phyloP scores from a whole-genome alignment of 768 basidiomycete genomes.

The Calocera viscosa region DNA sequence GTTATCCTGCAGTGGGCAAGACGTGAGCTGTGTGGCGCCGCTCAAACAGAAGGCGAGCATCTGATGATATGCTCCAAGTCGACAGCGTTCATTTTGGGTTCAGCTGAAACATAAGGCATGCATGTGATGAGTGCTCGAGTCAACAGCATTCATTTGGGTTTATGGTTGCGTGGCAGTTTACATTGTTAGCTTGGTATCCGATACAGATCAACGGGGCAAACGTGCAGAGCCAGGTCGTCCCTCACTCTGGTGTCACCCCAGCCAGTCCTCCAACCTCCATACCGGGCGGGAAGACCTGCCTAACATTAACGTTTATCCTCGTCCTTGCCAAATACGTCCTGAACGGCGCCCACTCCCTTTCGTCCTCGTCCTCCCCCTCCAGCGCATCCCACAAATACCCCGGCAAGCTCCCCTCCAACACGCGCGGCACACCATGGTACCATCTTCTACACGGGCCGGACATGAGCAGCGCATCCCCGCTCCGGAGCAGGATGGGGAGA shows the following conservation, averaged over 20 bases:
- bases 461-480: slow-evolving; percentile 89
- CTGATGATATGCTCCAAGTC: no score
- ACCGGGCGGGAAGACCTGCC: slow-evolving; percentile 39
- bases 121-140: no score
- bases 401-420: slow-evolving; percentile 72
- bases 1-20: no score
- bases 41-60: no score
- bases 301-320: slow-evolving; percentile 82
- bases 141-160: no score
- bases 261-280: neutral
- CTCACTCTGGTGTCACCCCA: no score
- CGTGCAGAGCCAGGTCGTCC: no score
- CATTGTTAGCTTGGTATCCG: neutral
- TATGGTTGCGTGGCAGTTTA: neutral
- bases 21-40: no score
- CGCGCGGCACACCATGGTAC: slow-evolving; percentile 90
- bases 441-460: slow-evolving; percentile 73
- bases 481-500: slow-evolving; percentile 69
- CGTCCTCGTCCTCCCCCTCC: neutral
- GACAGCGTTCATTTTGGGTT: no score
- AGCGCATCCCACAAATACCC: slow-evolving; percentile 17
- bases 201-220: neutral
- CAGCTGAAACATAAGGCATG: no score
- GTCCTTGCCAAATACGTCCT: slow-evolving; percentile 51
- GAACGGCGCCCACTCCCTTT: slow-evolving; percentile 40